Conservation (phyloP, 768 basidiomycete genomes). For the Epithele typhae region DNA sequence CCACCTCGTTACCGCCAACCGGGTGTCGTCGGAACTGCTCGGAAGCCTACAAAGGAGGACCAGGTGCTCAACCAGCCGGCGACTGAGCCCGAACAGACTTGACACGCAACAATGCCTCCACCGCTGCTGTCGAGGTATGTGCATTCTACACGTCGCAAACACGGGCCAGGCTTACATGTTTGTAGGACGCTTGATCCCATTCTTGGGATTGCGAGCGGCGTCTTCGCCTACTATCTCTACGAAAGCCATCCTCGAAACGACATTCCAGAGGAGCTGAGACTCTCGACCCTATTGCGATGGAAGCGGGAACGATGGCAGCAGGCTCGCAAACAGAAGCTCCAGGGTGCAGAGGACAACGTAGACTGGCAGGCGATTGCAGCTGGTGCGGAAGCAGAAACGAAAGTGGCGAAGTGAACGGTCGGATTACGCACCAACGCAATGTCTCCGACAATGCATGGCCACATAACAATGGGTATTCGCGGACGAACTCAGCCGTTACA, state of each 20-base stretch:
- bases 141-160: no score
- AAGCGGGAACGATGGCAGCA: slow-evolving; percentile 49
- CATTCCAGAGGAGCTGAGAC: slow-evolving; percentile 48
- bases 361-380: slow-evolving; percentile 20
- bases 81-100: not conserved
- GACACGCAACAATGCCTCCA: slow-evolving; percentile 35
- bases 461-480: no score
- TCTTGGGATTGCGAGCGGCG: slow-evolving; percentile 74
- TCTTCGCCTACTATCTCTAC: slow-evolving; percentile 74
- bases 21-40: not conserved
- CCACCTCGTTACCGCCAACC: not conserved
- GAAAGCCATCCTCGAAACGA: slow-evolving; percentile 77
- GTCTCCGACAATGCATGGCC: no score
- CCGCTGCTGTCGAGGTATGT: slow-evolving; percentile 49
- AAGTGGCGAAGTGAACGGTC: no score
- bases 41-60: not conserved
- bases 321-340: slow-evolving; percentile 17
- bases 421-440: no score
- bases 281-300: slow-evolving; percentile 57
- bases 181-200: slow-evolving; percentile 64
- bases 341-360: slow-evolving; percentile 10
- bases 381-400: slow-evolving; percentile 4
- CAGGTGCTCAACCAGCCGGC: not conserved
- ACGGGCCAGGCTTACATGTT: no score
- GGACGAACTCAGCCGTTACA: no score